phyloP scores from a whole-genome alignment of 2,329 filamentous ascomycete species.

The Fusarium sp. region DNA sequence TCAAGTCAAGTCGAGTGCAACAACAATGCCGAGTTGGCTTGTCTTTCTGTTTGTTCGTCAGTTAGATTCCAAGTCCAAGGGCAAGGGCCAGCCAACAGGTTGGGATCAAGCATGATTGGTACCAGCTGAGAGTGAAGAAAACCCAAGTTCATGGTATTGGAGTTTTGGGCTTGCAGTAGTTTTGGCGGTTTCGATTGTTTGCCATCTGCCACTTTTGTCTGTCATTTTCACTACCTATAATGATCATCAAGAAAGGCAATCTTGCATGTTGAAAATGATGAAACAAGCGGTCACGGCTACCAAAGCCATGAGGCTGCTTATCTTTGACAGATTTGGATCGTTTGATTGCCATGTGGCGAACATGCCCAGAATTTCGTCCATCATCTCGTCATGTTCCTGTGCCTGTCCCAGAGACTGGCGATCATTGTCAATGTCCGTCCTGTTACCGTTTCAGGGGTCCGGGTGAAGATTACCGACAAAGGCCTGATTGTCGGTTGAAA shows the following conservation, averaged over 20 bases:
- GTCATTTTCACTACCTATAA: neutral
- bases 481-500: conserved; percentile 5
- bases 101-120: conserved; percentile 13
- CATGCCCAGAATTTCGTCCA: conserved; percentile 5
- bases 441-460: conserved; percentile 21
- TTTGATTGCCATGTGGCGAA: conserved; percentile 38
- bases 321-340: conserved; percentile 35
- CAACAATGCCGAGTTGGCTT: neutral
- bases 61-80: neutral
- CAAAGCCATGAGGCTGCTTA: conserved; percentile 20
- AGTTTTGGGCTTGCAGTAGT: conserved; percentile 5
- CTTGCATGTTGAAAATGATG: conserved; percentile 29
- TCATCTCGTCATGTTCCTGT: conserved; percentile 15
- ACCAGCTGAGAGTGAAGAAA: conserved; percentile 12
- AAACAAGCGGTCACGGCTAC: conserved; percentile 32
- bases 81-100: conserved; percentile 8
- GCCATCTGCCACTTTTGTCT: neutral
- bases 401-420: conserved; percentile 26
- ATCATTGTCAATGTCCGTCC: conserved; percentile 15
- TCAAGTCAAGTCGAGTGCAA: neutral
- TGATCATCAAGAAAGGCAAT: neutral
- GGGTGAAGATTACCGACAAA: conserved; percentile 20
- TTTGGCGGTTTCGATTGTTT: conserved; percentile 3
- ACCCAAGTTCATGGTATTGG: conserved; percentile 27
- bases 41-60: neutral